Conservation (phyloP, 768 basidiomycete genomes). For the Lactifluus echinatus region DNA sequence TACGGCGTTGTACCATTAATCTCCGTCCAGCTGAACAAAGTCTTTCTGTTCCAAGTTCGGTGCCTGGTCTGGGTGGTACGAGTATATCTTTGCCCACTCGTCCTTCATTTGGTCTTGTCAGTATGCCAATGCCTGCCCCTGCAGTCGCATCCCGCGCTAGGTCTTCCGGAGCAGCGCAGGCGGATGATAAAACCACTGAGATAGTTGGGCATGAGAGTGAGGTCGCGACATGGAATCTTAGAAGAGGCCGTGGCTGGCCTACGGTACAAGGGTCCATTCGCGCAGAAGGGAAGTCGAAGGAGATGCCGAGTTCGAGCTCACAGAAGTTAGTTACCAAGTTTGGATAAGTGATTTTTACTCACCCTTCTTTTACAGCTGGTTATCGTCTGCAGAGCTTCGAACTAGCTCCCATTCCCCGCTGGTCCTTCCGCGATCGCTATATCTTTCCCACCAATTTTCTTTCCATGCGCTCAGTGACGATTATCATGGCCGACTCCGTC, state of each 20-base stretch:
- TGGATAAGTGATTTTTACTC: not conserved
- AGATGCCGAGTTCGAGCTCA: slow-evolving; percentile 1
- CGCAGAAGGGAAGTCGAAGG: not conserved
- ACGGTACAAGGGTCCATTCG: slow-evolving; percentile 38
- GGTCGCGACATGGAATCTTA: slow-evolving; percentile 61
- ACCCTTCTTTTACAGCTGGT: slow-evolving; percentile 37
- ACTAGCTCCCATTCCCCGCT: slow-evolving; percentile 51
- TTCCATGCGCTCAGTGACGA: slow-evolving; percentile 71
- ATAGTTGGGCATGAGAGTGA: slow-evolving; percentile 32
- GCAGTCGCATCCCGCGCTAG: not conserved
- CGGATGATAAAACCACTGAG: slow-evolving; percentile 31
- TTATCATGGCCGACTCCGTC: slow-evolving; percentile 69
- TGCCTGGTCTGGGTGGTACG: slow-evolving; percentile 34
- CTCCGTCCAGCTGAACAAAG: slow-evolving; percentile 23
- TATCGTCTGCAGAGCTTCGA: slow-evolving; percentile 77
- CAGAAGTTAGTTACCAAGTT: slow-evolving; percentile 11
- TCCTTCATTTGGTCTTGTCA: slow-evolving; percentile 35
- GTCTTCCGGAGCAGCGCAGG: slow-evolving; percentile 31
- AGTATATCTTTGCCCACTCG: slow-evolving; percentile 56
- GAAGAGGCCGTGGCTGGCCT: slow-evolving; percentile 41
- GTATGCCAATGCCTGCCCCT: slow-evolving; percentile 25
- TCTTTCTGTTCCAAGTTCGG: slow-evolving; percentile 22
- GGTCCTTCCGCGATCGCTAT: slow-evolving; percentile 66
- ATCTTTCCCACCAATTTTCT: slow-evolving; percentile 77
- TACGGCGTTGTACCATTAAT: slow-evolving; percentile 47